These are phyloP conservation scores for Pythium sp. DNA, from an alignment of 352 stramenopile species.

Conservation along the genomic window DNA sequence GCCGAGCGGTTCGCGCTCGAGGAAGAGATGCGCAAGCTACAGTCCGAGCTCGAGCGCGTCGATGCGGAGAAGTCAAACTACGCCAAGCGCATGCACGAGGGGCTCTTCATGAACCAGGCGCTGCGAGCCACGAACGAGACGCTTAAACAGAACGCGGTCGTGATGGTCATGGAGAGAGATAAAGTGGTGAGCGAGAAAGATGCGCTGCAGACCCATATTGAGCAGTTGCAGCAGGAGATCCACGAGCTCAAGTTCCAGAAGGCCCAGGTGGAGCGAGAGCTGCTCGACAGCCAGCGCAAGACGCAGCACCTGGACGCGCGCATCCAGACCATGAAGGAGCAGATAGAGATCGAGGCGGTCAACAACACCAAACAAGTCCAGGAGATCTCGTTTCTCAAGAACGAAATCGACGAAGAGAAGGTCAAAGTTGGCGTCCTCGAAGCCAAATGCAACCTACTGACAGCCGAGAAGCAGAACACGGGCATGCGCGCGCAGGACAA, in stretches of 20 bases:
- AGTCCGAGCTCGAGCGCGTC: slow-evolving; percentile 44
- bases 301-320: slow-evolving; percentile 48
- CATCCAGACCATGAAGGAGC: slow-evolving; percentile 63
- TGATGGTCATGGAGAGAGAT: slow-evolving; percentile 60
- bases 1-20: slow-evolving; percentile 57
- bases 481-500: slow-evolving; percentile 81
- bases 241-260: slow-evolving; percentile 36
- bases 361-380: slow-evolving; percentile 30
- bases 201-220: slow-evolving; percentile 29
- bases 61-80: slow-evolving; percentile 59
- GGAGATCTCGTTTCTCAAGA: slow-evolving; percentile 36
- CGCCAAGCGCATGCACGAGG: slow-evolving; percentile 69
- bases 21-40: slow-evolving; percentile 61
- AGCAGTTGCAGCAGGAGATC: slow-evolving; percentile 28
- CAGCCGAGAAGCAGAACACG: slow-evolving; percentile 70
- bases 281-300: slow-evolving; percentile 44
- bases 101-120: slow-evolving; percentile 74
- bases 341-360: slow-evolving; percentile 59
- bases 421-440: slow-evolving; percentile 61
- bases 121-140: slow-evolving; percentile 59
- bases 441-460: slow-evolving; percentile 62
- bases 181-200: slow-evolving; percentile 46
- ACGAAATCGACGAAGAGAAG: slow-evolving; percentile 54
- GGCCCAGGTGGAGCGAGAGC: slow-evolving; percentile 37
- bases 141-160: slow-evolving; percentile 54